Evolutionary conservation across 2,329 filamentous ascomycete genomes (phyloP).

Genomic region (Pseudogymnoascus sp.): DNA sequence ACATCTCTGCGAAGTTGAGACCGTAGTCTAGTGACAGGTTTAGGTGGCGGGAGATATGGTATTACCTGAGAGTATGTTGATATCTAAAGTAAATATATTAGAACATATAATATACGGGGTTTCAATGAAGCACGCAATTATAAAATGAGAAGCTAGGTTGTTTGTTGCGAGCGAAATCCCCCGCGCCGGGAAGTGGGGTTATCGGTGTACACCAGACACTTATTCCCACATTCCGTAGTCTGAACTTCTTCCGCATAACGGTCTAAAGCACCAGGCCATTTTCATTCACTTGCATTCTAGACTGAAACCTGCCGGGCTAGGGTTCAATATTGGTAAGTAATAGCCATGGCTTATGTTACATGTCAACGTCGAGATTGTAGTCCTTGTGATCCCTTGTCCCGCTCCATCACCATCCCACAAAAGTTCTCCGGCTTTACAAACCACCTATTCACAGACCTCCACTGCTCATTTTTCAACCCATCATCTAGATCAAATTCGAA

Average conservation of each 20-base stretch:
- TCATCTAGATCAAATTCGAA: constrained; percentile 25
- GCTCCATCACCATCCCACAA: constrained; percentile 16
- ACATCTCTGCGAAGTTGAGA: not conserved
- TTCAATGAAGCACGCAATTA: not conserved
- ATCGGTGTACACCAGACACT: too few species aligned
- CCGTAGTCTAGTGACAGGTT: not conserved
- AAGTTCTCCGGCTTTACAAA: constrained; percentile 27
- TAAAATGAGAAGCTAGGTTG: not conserved
- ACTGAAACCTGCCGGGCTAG: too few species aligned
- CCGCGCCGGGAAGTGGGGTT: too few species aligned
- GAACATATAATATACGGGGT: not conserved
- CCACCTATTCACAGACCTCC: constrained; percentile 22
- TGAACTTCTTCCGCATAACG: too few species aligned
- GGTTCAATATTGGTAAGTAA: too few species aligned
- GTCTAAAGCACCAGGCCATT: too few species aligned
- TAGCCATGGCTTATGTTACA: too few species aligned
- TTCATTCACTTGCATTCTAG: too few species aligned
- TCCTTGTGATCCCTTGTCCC: not conserved
- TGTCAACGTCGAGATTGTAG: too few species aligned
- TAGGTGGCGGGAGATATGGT: not conserved
- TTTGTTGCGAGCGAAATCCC: too few species aligned
- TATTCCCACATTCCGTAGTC: too few species aligned
- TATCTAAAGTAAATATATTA: not conserved
- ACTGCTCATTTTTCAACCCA: constrained; percentile 13
- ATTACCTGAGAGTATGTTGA: not conserved